phyloP scores from a whole-genome alignment of 805 yeast genomes.

The Jamesozyma hellenica region DNA sequence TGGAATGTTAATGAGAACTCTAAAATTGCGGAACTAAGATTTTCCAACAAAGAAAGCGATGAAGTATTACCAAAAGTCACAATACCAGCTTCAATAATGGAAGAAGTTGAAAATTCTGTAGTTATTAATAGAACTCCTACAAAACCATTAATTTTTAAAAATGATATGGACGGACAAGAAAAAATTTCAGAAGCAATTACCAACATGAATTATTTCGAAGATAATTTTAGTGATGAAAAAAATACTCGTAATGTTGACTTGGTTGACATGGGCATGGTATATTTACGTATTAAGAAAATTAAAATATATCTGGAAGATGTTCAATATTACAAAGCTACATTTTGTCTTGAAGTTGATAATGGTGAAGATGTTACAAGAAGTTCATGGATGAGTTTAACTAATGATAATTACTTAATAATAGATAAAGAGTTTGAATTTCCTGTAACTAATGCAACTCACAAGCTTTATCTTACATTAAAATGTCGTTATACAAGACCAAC shows the following conservation, averaged over 20 bases:
- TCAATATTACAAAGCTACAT: constrained; percentile 36
- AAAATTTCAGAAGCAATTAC: neutral
- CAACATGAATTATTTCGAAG: neutral
- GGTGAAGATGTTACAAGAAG: constrained; percentile 74
- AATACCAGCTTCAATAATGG: neutral
- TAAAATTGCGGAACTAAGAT: neutral
- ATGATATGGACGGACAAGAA: neutral
- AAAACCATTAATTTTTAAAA: neutral
- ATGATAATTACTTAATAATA: constrained; percentile 29
- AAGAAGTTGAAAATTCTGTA: neutral
- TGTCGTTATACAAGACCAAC: constrained; percentile 41
- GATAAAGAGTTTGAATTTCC: constrained; percentile 66
- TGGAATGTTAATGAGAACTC: neutral
- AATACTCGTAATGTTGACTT: neutral
- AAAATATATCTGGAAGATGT: constrained; percentile 41
- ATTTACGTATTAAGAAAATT: constrained; percentile 40
- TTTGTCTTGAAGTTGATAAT: constrained; percentile 54
- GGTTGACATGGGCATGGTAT: constrained; percentile 38
- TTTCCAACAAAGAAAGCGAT: neutral
- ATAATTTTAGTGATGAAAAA: neutral
- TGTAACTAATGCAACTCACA: constrained; percentile 33
- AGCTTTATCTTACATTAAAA: constrained; percentile 65
- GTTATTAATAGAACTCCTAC: neutral
- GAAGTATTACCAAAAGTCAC: neutral
- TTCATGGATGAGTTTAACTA: constrained; percentile 32